These are phyloP conservation scores for Malus domestica DNA, from an alignment of 306 rosid species.

Conservation along the genomic window ASM211411v1 NC_041800.1:5800501-5801000, in stretches of 20 bases:
- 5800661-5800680: conserved; percentile 84
- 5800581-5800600: not conserved
- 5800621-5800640: not conserved
- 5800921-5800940: too few species aligned
- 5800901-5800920: not conserved
- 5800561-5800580: not conserved
- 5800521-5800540: conserved; percentile 22
- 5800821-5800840: conserved; percentile 83
- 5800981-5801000: not conserved
- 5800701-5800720: conserved; percentile 87
- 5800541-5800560: not conserved
- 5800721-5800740: conserved; percentile 97
- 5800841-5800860: conserved; percentile 53
- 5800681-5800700: conserved; percentile 93
- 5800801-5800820: conserved; percentile 82
- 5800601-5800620: not conserved
- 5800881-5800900: not conserved
- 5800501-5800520: conserved; percentile 63
- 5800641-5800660: conserved; percentile 18
- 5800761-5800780: conserved; percentile 71
- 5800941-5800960: not conserved
- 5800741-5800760: conserved; percentile 89
- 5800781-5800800: conserved; percentile 87
- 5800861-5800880: not conserved
- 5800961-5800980: not conserved